Evolutionary conservation across 2,329 filamentous ascomycete genomes (phyloP), one percentile per base, ranked within the genome.

Genomic region (Clonostachys rhizophaga): DNA sequence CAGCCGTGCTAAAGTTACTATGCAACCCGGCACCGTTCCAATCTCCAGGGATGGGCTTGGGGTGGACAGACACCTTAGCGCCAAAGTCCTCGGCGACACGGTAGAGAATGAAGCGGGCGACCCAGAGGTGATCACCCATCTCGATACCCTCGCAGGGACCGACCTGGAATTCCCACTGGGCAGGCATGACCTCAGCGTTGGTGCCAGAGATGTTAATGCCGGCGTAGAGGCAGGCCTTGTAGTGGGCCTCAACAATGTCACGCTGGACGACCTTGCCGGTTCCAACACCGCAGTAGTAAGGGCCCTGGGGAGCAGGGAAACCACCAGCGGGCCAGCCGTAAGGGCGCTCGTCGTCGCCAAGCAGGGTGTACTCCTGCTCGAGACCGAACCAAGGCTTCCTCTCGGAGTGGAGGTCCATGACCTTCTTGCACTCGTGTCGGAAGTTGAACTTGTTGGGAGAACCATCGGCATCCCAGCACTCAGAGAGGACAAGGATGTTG

Each of bases 361-460:
- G 63, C 12, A 71, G 60, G 9, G 68, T 97, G 81, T 97, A 97
- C 72, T 97, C 92, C 69, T 97, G 92, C 69, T 96, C 92, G 16
- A 99, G 84, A 72, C 94, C 94, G 72, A 97, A 99, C 94, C 92
- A 97, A 64, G 94, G 91, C 67, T 87, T 79, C 61, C 92, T 86
- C 49, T 83, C 76, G 67, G 84, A 84, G 70, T 96, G 84, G 53
- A 84, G 80, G 70, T 94, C 84, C 89, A 97, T 95, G 61, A 96
- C 78, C 70, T 94, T 87, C 65, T 83, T 83, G 63, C 85, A 87
- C 64, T 97, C 92, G 68, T 96, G 87, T 58, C 94, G 89, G 85
- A 86, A 89, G 87, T 99, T 99, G 87, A 83, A 97, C 73, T 95
- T 91, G 85, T 97, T 99, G 71, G 94, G 94, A 53, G 84, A 90